Evolutionary conservation across 2,329 filamentous ascomycete species (phyloP), one percentile per base, ranked within the genome.

Genomic region (Colletotrichum trifolii): DNA sequence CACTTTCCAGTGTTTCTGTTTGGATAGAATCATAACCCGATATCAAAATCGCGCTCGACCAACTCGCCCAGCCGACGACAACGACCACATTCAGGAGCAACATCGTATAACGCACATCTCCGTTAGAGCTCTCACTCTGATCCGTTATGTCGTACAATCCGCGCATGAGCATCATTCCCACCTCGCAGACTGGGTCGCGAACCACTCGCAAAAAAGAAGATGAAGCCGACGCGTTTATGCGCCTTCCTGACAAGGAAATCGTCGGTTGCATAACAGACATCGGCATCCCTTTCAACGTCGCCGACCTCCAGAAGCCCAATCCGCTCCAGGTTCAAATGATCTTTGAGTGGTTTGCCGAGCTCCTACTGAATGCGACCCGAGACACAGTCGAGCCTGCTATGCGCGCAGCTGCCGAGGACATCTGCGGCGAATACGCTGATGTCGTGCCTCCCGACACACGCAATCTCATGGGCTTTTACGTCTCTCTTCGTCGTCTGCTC

Each of bases 211-310:
- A 86, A 73, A 87, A 87, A 73, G 85, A 87, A 69, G 85, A 88
- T 38, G 83, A 87, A 61, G 82, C 84, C 57, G 84, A 87, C 73
- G 84, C 85, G 59, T 85, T 87, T 71, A 87, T 88, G 81, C 82
- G 84, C 59, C 81, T 89, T 61, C 82, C 86, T 8, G 88, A 89
- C 76, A 84, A 84, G 73, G 96, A 99, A 77, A 97, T 99, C 67
- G 95, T 95, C 71, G 94, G 92, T 76, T 99, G 96, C 78, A 97
- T 99, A 81, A 96, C 91, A 73, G 96, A 98, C 77, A 97, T 98
- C 73, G 95, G 95, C 64, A 94, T 98, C 72, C 89, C 88, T 35
- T 97, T 98, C 78, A 91, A 88, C 40, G 84, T 94, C 15, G 87
- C 91, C 67, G 95, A 99, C 79, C 86, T 99, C 45, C 89, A 95